Percentiles rank a stretch among this genome's conserved stretches.
These are phyloP conservation scores for Rhytidiadelphus loreus DNA, from an alignment of 225 moss, liverwort and hornwort genomes.

Conservation along the genomic window DNA sequence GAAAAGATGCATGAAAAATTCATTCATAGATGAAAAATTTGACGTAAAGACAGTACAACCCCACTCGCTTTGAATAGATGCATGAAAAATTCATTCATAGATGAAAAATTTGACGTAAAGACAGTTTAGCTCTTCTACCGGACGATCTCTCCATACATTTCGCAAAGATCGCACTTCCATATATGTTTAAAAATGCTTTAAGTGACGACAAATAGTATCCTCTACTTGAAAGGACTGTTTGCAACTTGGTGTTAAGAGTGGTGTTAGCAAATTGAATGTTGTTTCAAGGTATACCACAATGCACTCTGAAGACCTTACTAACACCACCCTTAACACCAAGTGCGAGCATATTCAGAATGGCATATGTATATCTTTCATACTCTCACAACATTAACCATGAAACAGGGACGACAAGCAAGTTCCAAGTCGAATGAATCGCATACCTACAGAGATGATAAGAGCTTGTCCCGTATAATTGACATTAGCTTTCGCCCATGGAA, in stretches of 20 bases:
- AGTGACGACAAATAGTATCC: not conserved
- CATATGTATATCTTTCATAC: not conserved
- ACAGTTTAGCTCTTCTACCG: not conserved
- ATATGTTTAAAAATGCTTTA: not conserved
- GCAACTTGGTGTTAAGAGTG: not conserved
- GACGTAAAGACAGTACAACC: too few relatives aligned
- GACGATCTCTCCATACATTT: not conserved
- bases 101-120: not conserved
- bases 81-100: not conserved
- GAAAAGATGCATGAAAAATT: too few relatives aligned
- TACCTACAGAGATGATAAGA: conserved; percentile 66
- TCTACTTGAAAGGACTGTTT: not conserved
- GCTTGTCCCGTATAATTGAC: conserved; percentile 79
- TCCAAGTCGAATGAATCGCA: not conserved
- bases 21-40: too few relatives aligned
- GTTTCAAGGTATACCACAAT: not conserved
- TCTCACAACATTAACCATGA: not conserved
- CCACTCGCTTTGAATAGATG: not conserved
- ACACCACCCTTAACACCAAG: not conserved
- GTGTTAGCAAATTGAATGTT: not conserved
- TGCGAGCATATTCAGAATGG: not conserved
- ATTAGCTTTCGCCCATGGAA: conserved; percentile 77
- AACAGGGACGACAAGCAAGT: not conserved
- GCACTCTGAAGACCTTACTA: too few relatives aligned
- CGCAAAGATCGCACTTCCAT: not conserved